phyloP scores from a whole-genome alignment of 2,329 filamentous ascomycete genomes.

The Sporothrix euskadiensis region DNA sequence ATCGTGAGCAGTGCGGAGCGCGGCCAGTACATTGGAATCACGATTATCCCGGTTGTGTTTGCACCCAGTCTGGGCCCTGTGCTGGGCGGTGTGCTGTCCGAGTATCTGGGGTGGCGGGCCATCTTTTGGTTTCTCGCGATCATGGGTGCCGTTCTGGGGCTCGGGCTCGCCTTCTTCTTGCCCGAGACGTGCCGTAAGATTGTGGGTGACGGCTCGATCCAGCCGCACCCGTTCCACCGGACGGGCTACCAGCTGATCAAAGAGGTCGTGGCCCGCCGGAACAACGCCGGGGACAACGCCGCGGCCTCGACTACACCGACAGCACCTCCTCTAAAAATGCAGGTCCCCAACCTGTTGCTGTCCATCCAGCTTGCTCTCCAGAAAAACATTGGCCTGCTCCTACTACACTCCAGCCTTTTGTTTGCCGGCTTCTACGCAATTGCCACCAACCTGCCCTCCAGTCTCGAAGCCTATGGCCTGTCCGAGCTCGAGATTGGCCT shows the following conservation, averaged over 20 bases:
- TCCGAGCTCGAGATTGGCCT: conserved; percentile 57
- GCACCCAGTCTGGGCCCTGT: conserved; percentile 55
- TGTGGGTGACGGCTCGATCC: conserved; percentile 55
- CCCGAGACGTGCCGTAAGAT: conserved; percentile 54
- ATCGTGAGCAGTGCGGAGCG: conserved; percentile 62
- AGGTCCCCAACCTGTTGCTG: conserved; percentile 69
- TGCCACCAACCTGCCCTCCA: conserved; percentile 47
- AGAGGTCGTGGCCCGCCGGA: conserved; percentile 13
- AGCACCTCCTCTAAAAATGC: conserved; percentile 26
- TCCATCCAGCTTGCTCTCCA: conserved; percentile 79
- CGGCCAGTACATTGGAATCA: conserved; percentile 59
- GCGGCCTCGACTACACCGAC: not conserved
- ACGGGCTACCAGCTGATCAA: conserved; percentile 28
- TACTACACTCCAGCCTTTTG: conserved; percentile 48
- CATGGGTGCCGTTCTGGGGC: conserved; percentile 43
- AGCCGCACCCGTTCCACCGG: conserved; percentile 31
- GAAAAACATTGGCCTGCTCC: conserved; percentile 67
- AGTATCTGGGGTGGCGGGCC: conserved; percentile 59
- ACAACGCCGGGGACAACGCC: not conserved
- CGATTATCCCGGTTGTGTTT: conserved; percentile 50
- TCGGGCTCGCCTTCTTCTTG: conserved; percentile 51
- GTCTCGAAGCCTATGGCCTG: conserved; percentile 56
- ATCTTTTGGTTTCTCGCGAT: conserved; percentile 66
- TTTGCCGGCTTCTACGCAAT: conserved; percentile 55
- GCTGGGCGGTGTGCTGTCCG: conserved; percentile 58